Evolutionary conservation across 352 stramenopile genomes (phyloP), one percentile per base, ranked within the genome.

Genomic region (Blastocystis sp.): DNA sequence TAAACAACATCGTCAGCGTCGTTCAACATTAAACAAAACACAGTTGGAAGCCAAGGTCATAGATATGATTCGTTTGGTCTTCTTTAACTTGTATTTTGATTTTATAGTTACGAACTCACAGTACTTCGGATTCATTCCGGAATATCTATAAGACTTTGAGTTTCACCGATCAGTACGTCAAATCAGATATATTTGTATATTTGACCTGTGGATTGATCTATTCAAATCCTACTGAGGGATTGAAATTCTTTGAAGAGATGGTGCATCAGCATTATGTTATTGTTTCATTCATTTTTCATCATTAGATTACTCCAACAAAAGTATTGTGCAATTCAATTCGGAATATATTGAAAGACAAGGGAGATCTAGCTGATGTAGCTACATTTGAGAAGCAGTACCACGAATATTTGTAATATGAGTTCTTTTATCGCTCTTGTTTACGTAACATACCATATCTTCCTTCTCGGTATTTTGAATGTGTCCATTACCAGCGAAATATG

Each of bases 121-220:
- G 54, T 24, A 48, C 17, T 37, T 56, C 37, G 19, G 22, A 77
- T 24, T 44, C 64, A 19, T 56, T 56, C 22, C 33, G 30, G 9
- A 17, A 19, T 5, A 77, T 77, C 4, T 77, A 53, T 19, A 56
- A 53, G 2, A 56, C 64, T 5, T 51, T 77, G 3, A 19, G 15
- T 4, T 56, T 77, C n/a, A 5, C 37, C 7, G 64, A 77, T 19
- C 64, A 56, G n/a, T 77, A 56, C 40, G 9, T 77, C 22, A 51
- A 77, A 77, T 77, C 64, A n/a, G 64, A 77, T 48, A 33, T 51
- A 19, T 53, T 77, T 15, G n/a, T 77, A 48, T 77, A 77, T 30
- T 17, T 77, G 64, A 56, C 30, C 3, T 77, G 19, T n/a, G 64
- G 64, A 51, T 17, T 77, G 64, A 30, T 77, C 4, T 51, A 51